Evolutionary conservation across 2,329 filamentous ascomycete species (phyloP).

Genomic region (Rachicladosporium sp.): DNA sequence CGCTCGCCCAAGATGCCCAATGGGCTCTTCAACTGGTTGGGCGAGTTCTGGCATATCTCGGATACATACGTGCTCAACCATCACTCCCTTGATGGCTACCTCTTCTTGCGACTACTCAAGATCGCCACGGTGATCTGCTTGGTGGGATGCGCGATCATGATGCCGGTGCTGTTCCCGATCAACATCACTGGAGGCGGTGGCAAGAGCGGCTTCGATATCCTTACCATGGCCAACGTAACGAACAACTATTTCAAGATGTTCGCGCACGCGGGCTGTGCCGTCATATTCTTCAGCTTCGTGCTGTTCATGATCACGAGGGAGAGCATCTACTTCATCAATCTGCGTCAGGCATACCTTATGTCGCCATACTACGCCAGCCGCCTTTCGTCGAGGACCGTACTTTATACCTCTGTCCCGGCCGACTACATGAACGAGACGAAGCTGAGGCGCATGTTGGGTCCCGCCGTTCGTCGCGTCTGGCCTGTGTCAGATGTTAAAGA

Average conservation of each 20-base stretch:
- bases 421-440: slow-evolving; percentile 66
- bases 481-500: slow-evolving; percentile 65
- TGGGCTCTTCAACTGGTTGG: slow-evolving; percentile 29
- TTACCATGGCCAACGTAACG: slow-evolving; percentile 69
- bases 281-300: slow-evolving; percentile 75
- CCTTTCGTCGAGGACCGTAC: slow-evolving; percentile 78
- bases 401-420: slow-evolving; percentile 75
- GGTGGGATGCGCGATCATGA: slow-evolving; percentile 71
- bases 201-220: slow-evolving; percentile 56
- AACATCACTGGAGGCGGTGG: slow-evolving; percentile 68
- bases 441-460: slow-evolving; percentile 67
- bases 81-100: slow-evolving; percentile 82
- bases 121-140: slow-evolving; percentile 68
- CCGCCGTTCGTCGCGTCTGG: slow-evolving; percentile 74
- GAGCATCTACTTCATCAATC: slow-evolving; percentile 79
- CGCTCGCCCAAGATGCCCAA: slow-evolving; percentile 27
- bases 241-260: slow-evolving; percentile 57
- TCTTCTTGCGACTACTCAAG: slow-evolving; percentile 80
- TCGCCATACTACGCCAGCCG: slow-evolving; percentile 74
- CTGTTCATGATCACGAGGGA: slow-evolving; percentile 82
- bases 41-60: slow-evolving; percentile 40
- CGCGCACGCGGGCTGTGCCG: slow-evolving; percentile 69
- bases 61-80: slow-evolving; percentile 79
- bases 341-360: slow-evolving; percentile 83
- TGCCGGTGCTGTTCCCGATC: slow-evolving; percentile 79